Base-by-base conservation (phyloP, 2,329 filamentous ascomycete genomes). In the Fusarium sp. region DNA sequence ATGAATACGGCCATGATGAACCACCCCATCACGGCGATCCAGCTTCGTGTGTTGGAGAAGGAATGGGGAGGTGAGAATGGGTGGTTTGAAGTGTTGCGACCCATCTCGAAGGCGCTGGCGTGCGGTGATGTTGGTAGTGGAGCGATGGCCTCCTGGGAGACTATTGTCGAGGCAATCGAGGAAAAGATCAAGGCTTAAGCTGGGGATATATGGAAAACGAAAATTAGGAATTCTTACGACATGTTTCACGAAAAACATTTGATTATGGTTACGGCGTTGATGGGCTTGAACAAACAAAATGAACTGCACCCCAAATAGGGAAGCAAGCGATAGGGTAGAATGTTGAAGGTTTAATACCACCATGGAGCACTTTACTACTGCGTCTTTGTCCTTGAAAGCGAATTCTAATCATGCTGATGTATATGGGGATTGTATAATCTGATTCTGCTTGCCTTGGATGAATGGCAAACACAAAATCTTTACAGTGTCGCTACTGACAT, bases 1-100 rank as follows among this genome's bases (percentile, higher is more conserved):
- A 96, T 97, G 92, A 97, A 97, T 74, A 92, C 87, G 24, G 88
- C 89, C 5, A 97, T 97, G 93, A 96, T 91, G 90, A 81, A 83
- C 52, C 92, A 97, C 73, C 93, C 93, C 2, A 80, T 96, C 41
- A 97, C 93, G 1, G 82, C 78, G 45, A 86, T 85, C 62, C 92
- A 97, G 64, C 77, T 97, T 34, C 78, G 78, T 36, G 79, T 90
- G 0, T 78, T 97, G 42, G 83, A 88, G 62, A 84, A 90, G 43
- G 90, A 93, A 55, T 97, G 93, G 92, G 89, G 88, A 6, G 78
- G 76, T 2, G 65, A 75, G 19, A 72, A 74, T 22, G 72, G 77
- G 40, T 79, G 75, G 76, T 79, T 95, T 64, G 88, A 91, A 70
- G 85, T 96, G 15, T 72, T 96, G 61, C 77, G 80, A 47, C 91